Conservation (phyloP, 2,329 filamentous ascomycete genomes). For the Cercospora sp. region DNA sequence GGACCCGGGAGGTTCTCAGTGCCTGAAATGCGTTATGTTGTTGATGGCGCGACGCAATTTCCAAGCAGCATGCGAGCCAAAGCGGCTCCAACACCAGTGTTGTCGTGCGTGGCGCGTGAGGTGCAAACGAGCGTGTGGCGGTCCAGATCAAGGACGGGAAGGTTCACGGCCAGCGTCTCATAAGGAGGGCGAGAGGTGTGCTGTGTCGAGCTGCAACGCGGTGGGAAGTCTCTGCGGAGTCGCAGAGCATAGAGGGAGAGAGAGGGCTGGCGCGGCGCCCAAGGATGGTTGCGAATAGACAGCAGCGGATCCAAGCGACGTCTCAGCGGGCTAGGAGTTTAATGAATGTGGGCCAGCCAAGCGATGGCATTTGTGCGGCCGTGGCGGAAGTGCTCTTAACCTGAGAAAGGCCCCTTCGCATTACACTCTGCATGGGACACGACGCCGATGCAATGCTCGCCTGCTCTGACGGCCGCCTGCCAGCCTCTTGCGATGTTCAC, state of each 20-base stretch:
- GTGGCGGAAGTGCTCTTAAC: background rate
- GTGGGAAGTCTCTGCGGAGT: background rate
- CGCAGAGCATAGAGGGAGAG: background rate
- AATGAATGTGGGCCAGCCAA: slow-evolving; percentile 5
- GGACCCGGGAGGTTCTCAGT: slow-evolving; percentile 5
- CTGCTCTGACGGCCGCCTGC: background rate
- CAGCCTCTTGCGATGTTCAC: background rate
- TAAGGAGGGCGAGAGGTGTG: slow-evolving; percentile 12
- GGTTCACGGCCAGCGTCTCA: slow-evolving; percentile 14
- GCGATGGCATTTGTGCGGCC: background rate
- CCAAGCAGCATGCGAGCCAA: background rate
- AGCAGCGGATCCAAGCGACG: slow-evolving; percentile 5
- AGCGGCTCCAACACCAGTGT: slow-evolving; percentile 12
- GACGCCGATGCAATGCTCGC: background rate
- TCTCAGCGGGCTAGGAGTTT: background rate
- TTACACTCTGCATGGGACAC: background rate
- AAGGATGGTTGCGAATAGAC: slow-evolving; percentile 1
- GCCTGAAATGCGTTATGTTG: slow-evolving; percentile 5
- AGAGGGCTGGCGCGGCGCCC: background rate
- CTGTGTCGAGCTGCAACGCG: background rate
- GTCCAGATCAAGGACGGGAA: background rate
- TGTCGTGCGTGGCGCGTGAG: slow-evolving; percentile 7
- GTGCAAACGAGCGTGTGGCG: slow-evolving; percentile 8
- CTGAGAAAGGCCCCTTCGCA: background rate
- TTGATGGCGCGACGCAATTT: slow-evolving; percentile 8